phyloP scores from a whole-genome alignment of 768 basidiomycete species.

The Suillus luteus region DNA sequence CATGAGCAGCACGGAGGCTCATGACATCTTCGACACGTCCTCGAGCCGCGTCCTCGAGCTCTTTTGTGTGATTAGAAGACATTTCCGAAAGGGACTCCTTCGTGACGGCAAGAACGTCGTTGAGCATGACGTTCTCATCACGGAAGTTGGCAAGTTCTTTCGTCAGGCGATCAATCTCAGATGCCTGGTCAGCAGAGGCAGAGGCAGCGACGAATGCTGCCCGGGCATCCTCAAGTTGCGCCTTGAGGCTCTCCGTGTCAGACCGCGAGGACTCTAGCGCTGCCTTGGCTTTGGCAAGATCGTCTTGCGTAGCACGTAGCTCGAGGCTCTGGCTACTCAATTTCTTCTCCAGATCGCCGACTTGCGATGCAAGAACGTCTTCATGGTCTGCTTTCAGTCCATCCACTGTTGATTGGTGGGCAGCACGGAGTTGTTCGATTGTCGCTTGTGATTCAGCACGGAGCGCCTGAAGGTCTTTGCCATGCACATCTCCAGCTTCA shows the following conservation, averaged over 20 bases:
- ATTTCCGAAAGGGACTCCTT: conserved; percentile 72
- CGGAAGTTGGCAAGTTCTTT: conserved; percentile 63
- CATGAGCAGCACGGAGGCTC: conserved; percentile 58
- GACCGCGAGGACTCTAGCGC: conserved; percentile 50
- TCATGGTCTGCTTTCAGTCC: conserved; percentile 66
- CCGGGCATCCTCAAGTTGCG: conserved; percentile 67
- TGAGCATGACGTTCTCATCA: conserved; percentile 66
- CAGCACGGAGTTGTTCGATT: conserved; percentile 66
- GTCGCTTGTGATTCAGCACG: conserved; percentile 65
- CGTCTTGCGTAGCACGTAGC: conserved; percentile 83
- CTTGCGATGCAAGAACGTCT: conserved; percentile 57
- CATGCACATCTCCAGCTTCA: conserved; percentile 70
- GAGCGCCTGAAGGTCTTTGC: conserved; percentile 69
- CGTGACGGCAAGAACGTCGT: conserved; percentile 66
- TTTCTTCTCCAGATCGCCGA: conserved; percentile 61
- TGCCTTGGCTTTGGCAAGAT: conserved; percentile 74
- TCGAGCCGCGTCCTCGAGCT: conserved; percentile 76
- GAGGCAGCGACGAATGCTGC: conserved; percentile 44
- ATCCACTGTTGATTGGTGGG: conserved; percentile 62
- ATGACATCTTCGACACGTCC: conserved; percentile 70
- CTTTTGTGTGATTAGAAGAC: conserved; percentile 65
- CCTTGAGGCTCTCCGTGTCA: conserved; percentile 57
- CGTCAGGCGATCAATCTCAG: conserved; percentile 55
- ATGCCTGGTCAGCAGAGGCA: conserved; percentile 49
- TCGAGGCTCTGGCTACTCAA: conserved; percentile 64